Conservation (phyloP, 257 asterid species). For the Handroanthus guayacan region DNA sequence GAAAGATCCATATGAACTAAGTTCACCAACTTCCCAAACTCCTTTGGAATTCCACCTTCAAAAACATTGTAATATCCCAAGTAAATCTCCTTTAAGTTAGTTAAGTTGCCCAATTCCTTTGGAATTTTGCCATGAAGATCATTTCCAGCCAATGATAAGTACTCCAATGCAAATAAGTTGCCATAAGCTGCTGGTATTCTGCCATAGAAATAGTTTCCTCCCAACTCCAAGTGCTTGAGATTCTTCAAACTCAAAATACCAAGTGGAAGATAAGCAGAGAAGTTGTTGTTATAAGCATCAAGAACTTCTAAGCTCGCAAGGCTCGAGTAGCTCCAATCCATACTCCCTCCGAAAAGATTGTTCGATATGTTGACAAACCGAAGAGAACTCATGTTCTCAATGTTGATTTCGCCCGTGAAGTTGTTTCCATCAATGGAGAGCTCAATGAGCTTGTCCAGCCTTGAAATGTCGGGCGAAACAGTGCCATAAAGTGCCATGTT, state of each 20-base stretch:
- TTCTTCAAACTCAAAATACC: constrained; percentile 61
- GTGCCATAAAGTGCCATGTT: constrained; percentile 79
- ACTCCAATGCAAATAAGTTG: constrained; percentile 59
- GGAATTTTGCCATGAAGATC: constrained; percentile 83
- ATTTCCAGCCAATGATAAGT: constrained; percentile 81
- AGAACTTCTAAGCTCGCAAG: constrained; percentile 63
- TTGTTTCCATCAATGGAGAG: constrained; percentile 88
- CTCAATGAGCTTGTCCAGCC: constrained; percentile 64
- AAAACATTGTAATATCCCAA: constrained; percentile 73
- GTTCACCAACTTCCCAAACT: constrained; percentile 75
- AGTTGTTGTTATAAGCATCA: constrained; percentile 86
- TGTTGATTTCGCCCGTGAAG: constrained; percentile 86
- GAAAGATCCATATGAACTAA: constrained; percentile 79
- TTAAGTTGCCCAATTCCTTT: constrained; percentile 73
- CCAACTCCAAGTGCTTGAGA: constrained; percentile 77
- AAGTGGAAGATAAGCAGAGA: constrained; percentile 72
- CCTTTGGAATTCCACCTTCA: constrained; percentile 83
- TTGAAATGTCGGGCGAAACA: constrained; percentile 67
- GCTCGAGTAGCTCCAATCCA: constrained; percentile 82
- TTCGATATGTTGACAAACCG: constrained; percentile 74
- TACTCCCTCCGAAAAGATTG: constrained; percentile 65
- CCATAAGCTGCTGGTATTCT: constrained; percentile 71
- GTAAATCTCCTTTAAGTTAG: constrained; percentile 78
- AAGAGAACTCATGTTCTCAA: constrained; percentile 67
- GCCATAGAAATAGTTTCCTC: constrained; percentile 84